Evolutionary conservation across 2,329 filamentous ascomycete genomes (phyloP).

Genomic region (Aspergillus costaricaensis): DNA sequence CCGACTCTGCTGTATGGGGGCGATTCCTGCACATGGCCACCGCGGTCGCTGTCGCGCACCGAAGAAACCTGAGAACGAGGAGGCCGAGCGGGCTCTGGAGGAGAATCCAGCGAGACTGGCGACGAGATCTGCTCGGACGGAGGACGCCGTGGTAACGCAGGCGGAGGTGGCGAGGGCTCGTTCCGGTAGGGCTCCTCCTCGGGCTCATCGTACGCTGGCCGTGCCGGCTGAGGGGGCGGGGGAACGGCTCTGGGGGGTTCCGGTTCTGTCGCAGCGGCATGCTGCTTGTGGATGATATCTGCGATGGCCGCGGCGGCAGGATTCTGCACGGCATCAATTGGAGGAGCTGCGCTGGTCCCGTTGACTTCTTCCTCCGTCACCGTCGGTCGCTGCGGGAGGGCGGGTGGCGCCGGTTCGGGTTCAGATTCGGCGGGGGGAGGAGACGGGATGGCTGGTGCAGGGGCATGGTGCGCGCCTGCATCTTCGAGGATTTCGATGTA

Average conservation of each 20-base stretch:
- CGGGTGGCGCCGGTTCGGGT: slow-evolving; percentile 43
- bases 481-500: slow-evolving; percentile 76
- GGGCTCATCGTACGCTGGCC: slow-evolving; percentile 59
- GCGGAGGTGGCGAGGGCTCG: slow-evolving; percentile 47
- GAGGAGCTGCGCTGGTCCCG: slow-evolving; percentile 32
- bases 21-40: slow-evolving; percentile 52
- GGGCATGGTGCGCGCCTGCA: slow-evolving; percentile 51
- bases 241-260: slow-evolving; percentile 33
- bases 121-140: slow-evolving; percentile 57
- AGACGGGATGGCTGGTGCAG: slow-evolving; percentile 25
- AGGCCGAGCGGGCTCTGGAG: slow-evolving; percentile 56
- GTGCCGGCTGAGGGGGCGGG: slow-evolving; percentile 44
- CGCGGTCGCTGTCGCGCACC: slow-evolving; percentile 40
- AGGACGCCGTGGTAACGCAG: slow-evolving; percentile 65
- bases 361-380: slow-evolving; percentile 31
- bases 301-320: slow-evolving; percentile 62
- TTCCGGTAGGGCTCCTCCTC: slow-evolving; percentile 65
- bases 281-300: slow-evolving; percentile 45
- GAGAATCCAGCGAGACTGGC: slow-evolving; percentile 61
- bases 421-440: slow-evolving; percentile 23
- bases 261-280: slow-evolving; percentile 35
- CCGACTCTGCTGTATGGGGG: slow-evolving; percentile 57
- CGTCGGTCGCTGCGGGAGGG: slow-evolving; percentile 34
- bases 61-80: slow-evolving; percentile 35
- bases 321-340: slow-evolving; percentile 50